phyloP scores from a whole-genome alignment of 2,329 filamentous ascomycete species.

The Alternaria panax region DNA sequence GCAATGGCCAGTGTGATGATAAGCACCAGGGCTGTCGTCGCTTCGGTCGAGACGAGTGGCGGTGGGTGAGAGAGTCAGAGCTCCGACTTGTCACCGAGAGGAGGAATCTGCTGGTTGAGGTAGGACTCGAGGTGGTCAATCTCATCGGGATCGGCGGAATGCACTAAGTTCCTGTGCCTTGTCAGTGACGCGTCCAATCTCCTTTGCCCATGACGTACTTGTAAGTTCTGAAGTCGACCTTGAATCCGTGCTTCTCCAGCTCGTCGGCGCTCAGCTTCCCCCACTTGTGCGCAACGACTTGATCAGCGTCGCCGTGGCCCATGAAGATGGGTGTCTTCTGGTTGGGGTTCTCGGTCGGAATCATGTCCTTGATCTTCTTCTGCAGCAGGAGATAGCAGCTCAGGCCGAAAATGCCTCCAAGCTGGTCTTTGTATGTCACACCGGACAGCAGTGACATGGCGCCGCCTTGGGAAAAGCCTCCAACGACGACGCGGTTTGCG shows the following conservation, averaged over 20 bases:
- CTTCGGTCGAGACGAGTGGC: conserved; percentile 13
- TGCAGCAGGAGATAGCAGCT: conserved; percentile 81
- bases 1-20: conserved; percentile 32
- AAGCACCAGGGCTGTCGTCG: conserved; percentile 35
- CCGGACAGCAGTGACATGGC: conserved; percentile 85
- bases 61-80: conserved; percentile 39
- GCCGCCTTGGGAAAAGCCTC: conserved; percentile 85
- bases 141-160: conserved; percentile 79
- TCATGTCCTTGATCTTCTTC: conserved; percentile 64
- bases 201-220: conserved; percentile 57
- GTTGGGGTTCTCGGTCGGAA: conserved; percentile 62
- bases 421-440: conserved; percentile 73
- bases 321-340: conserved; percentile 85
- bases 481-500: conserved; percentile 82
- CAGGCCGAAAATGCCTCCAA: conserved; percentile 88
- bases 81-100: conserved; percentile 50
- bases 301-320: conserved; percentile 83
- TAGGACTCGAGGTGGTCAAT: conserved; percentile 80
- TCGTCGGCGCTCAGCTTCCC: conserved; percentile 72
- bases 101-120: conserved; percentile 61
- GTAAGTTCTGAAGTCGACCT: conserved; percentile 80
- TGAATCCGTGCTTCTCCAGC: conserved; percentile 73
- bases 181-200: conserved; percentile 12
- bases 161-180: conserved; percentile 67
- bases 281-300: conserved; percentile 72